Evolutionary conservation across 176 grass and related monocot species (phyloP).

Genomic region (Oryza officinalis): DNA sequence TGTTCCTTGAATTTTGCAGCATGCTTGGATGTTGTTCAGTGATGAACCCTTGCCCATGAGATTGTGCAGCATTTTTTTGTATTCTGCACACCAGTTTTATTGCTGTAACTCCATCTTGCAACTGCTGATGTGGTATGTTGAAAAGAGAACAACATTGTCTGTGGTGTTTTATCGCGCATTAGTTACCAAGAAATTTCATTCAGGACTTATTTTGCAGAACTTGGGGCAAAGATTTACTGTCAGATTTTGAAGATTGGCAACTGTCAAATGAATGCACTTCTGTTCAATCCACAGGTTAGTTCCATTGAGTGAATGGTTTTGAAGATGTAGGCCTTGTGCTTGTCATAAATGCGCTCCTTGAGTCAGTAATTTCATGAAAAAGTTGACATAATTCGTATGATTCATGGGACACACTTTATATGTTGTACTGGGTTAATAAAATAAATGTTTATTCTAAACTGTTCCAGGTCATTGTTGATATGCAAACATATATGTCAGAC

Average conservation of each 20-base stretch:
- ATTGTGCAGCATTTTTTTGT: constrained; percentile 17
- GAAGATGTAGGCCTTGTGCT: constrained; percentile 30
- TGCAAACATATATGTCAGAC: not conserved
- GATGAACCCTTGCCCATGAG: constrained; percentile 7
- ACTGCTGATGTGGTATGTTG: constrained; percentile 22
- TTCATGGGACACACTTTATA: constrained; percentile 18
- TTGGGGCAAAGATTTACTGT: not conserved
- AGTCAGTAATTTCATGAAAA: constrained; percentile 25
- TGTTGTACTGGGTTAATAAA: constrained; percentile 6
- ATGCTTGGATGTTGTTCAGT: constrained; percentile 28
- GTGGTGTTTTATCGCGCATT: constrained; percentile 2
- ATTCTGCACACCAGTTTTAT: constrained; percentile 11
- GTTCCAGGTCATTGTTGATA: constrained; percentile 26
- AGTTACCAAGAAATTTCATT: constrained; percentile 14
- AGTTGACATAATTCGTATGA: constrained; percentile 15
- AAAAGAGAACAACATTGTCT: not conserved
- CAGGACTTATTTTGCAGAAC: constrained; percentile 35
- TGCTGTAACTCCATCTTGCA: constrained; percentile 17
- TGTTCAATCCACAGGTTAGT: constrained; percentile 25
- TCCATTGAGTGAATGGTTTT: constrained; percentile 2
- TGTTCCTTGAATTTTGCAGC: constrained; percentile 1
- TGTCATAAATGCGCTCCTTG: constrained; percentile 3
- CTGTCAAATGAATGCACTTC: not conserved
- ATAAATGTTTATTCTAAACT: not conserved
- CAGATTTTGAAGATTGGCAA: not conserved